Base-by-base conservation (phyloP, 192 early-diverging fungal species). In the Entomortierella chlamydospora region DNA sequence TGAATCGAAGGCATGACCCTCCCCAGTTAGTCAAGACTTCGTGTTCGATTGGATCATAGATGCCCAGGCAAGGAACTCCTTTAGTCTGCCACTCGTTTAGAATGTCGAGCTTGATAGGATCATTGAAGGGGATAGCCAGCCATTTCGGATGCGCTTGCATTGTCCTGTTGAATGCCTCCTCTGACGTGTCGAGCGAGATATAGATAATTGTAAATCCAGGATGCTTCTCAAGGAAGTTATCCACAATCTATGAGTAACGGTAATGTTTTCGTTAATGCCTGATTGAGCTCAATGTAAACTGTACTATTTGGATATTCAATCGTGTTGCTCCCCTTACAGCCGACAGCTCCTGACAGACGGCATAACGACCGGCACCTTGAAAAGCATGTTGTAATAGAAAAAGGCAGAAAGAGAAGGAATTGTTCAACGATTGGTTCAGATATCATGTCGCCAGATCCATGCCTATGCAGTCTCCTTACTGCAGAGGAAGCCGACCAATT, bases 31-130 rank as follows among this genome's bases (percentile, higher is more conserved):
- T 76, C 59, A 76, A 25, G 54, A 76, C 68, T 20, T 57, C 59
- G 18, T 76, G 73, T 25, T 62, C 65, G 2, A 76, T 59, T 56
- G 73, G 73, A 26, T 68, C 65, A 25, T 76, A 76, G 59, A 76
- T 57, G 25, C 68, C 64, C 45, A 76, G 28, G n/a, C 73, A 68
- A 11, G 73, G 73, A 2, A 76, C 64, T 18, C 73, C 65, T 17
- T 67, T 67, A 5, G 58, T 67, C 54, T 76, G 73, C 73, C 73
- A 76, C n/a, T 76, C 73, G 43, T 68, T 76, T 58, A 76, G 39
- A 43, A 76, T 68, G 20, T 76, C 73, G 41, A 30, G 7, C 49
- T 37, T 56, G 47, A 78, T 39, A 23, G 66, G 66, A 20, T 69
- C 67, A 34, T 78, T 64, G 50, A 22, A 78, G 4, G 73, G 73